Evolutionary conservation across 768 basidiomycete genomes (phyloP).

Genomic region (Tricholoma matsutake): DNA sequence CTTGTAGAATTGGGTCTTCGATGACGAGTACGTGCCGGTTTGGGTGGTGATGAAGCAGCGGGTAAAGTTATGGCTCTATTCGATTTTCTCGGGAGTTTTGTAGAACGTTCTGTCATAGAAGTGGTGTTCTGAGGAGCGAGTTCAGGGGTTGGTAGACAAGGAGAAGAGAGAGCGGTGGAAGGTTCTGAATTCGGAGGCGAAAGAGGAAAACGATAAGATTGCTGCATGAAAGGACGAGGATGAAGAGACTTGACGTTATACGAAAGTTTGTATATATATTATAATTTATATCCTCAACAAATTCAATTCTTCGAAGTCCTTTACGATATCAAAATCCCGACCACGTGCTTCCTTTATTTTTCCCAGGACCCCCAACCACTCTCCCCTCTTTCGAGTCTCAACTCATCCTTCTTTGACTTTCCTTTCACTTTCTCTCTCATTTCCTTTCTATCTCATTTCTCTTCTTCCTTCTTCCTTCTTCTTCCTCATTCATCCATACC

Average conservation of each 20-base stretch:
- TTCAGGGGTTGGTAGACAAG: conserved; percentile 18
- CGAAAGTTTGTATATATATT: too few species aligned
- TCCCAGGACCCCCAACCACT: conserved; percentile 25
- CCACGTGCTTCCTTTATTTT: conserved; percentile 3
- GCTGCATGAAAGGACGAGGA: conserved; percentile 17
- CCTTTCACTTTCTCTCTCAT: not conserved
- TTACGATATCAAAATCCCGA: conserved; percentile 13
- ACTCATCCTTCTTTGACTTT: not conserved
- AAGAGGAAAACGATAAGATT: conserved; percentile 38
- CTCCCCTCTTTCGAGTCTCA: too few species aligned
- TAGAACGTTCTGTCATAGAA: conserved; percentile 20
- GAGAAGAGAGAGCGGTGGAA: conserved; percentile 38
- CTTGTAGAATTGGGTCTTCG: conserved; percentile 34
- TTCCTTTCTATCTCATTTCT: not conserved
- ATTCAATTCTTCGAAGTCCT: too few species aligned
- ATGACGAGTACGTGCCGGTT: conserved; percentile 27
- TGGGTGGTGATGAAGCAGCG: conserved; percentile 29
- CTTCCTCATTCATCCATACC: not conserved
- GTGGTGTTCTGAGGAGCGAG: not conserved
- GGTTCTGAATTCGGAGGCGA: conserved; percentile 47
- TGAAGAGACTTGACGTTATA: conserved; percentile 5
- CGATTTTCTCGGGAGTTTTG: conserved; percentile 18
- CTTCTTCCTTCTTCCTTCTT: not conserved
- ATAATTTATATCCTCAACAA: too few species aligned
- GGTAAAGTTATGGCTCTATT: conserved; percentile 40